Base-by-base conservation (phyloP, 2,329 filamentous ascomycete genomes). In the Ophiostoma himal-ulmi region DNA sequence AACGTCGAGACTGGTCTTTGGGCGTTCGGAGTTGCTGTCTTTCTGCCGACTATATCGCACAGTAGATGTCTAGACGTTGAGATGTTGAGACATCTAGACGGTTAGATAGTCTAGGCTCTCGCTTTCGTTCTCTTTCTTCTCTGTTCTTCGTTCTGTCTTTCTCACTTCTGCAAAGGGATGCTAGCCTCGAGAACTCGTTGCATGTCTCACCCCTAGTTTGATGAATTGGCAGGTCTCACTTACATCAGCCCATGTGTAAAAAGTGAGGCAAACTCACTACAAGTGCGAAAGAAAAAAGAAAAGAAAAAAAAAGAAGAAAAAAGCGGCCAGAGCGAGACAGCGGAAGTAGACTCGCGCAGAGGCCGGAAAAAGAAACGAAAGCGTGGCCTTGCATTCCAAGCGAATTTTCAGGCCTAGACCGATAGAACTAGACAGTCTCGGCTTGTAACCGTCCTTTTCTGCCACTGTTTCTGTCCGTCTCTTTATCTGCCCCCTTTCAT, bases 161-260 rank as follows among this genome's bases (percentile, higher is more conserved):
- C 44, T 48, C 5, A 48, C 52, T 26, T 57, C 52, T 57, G n/a
- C 52, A 57, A 57, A 26, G 52, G 52, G 52, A 57, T 30, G 52
- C 52, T 57, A 57, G 52, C n/a, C 22, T 57, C 2, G 14, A 26
- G 52, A 26, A 57, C 52, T 57, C 52, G 52, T 57, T 57, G 22
- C 52, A 57, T 57, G 52, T 57, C 52, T 57, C 52, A 57, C 52
- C 52, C 52, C 52, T 57, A 26, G 52, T 30, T 22, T 57, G n/a
- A 26, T 13, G 26, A 22, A 26, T 5, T 39, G 37, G 37, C 20
- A 17, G 14, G 20, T 20, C 52, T 57, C 52, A n/a, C 52, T 57
- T 57, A 57, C 52, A 57, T 10, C 52, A 57, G 10, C 5, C n/a
- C 52, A 57, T 57, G 52, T 57, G 22, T 26, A 26, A 57, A 57